Evolutionary conservation across 495 filamentous ascomycete genomes (phyloP).

Genomic region (Aspergillus mulundensis): DNA sequence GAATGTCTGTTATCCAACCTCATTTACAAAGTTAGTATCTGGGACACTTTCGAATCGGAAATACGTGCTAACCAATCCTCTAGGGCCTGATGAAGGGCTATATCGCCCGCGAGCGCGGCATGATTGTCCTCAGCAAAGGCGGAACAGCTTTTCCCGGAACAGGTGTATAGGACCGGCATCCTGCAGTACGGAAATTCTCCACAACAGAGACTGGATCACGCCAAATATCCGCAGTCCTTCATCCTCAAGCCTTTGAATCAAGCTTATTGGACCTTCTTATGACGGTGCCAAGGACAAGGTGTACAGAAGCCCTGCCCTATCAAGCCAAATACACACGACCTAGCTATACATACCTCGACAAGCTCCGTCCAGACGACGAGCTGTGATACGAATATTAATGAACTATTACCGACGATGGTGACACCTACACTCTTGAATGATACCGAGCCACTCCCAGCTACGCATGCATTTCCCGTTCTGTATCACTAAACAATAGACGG

Average conservation of each 20-base stretch:
- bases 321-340: neutral
- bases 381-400: neutral
- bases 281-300: neutral
- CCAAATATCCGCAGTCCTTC: neutral
- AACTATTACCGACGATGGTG: neutral
- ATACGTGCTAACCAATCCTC: neutral
- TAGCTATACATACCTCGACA: neutral
- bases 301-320: neutral
- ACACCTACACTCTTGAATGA: neutral
- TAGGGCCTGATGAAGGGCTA: conserved; percentile 97
- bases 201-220: neutral
- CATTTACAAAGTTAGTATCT: conserved; percentile 83
- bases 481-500: neutral
- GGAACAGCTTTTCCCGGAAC: conserved; percentile 91
- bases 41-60: neutral
- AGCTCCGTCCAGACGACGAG: neutral
- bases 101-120: conserved; percentile 83
- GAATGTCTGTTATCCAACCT: conserved; percentile 92
- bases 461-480: neutral
- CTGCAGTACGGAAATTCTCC: neutral
- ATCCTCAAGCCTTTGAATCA: neutral
- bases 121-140: conserved; percentile 84
- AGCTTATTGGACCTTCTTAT: neutral
- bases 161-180: conserved; percentile 55
- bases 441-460: too few relatives aligned